Evolutionary conservation across 805 yeast species (phyloP), one percentile per base, ranked within the genome.

Genomic region (Candida insectorum): DNA sequence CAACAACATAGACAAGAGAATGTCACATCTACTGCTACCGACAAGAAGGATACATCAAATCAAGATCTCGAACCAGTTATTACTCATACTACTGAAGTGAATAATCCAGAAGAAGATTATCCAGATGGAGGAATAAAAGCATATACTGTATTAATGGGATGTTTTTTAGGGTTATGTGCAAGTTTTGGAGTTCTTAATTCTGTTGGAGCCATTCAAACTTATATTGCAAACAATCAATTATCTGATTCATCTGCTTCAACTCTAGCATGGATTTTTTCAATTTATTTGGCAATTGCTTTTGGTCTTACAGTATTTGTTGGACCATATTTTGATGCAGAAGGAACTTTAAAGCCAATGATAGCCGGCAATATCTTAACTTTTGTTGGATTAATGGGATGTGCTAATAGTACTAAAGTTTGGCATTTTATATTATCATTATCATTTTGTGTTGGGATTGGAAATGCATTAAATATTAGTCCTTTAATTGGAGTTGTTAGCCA

Each of bases 401-500:
- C 80, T 8, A 63, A 62, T 37, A 69, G 80, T 45, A 62, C 58
- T 1, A 48, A 60, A 2, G 69, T 76, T 5, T 77, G 71, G 58
- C 85, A 81, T 36, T 81, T 81, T 45, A 65, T 81, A 15, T 49
- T 81, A 14, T 60, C 80, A 5, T 75, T 52, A 23, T 47, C 51
- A 4, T 25, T 52, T 4, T 60, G 72, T 15, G 58, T 70, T 25
- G 88, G 86, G 3, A 40, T 71, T 4, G 86, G 85, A 0, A 67
- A 74, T 23, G 82, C 82, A 2, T 57, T 79, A 21, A 62, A 80
- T 21, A 71, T 77, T 58, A 70, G 79, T 6, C 86, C 87, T 0
- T 52, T 77, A 23, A 64, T 81, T 2, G 73, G 84, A 5, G 77
- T 75, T 12, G 67, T 80, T 0, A 75, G 79, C 16, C 85, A 82